A percentile compares a stretch with the other conserved stretches of the same genome.
Conservation (phyloP, 2,329 filamentous ascomycete genomes). For the Grosmannia clavigera region DNA sequence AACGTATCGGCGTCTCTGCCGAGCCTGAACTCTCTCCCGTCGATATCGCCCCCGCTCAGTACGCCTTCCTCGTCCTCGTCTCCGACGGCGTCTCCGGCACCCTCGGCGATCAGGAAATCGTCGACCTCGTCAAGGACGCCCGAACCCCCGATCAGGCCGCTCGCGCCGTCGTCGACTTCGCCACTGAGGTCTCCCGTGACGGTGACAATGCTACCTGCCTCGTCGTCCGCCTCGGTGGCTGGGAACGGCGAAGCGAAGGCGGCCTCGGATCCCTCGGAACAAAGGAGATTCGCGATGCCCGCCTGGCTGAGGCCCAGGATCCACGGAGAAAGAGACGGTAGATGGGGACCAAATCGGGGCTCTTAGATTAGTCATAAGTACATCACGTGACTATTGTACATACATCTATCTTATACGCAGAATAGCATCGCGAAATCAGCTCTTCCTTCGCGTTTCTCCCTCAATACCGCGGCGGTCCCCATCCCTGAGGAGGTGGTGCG, state of each 20-base stretch:
- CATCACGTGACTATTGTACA: not conserved
- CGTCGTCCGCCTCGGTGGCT: constrained; percentile 54
- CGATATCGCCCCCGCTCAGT: constrained; percentile 73
- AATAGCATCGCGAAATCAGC: not conserved
- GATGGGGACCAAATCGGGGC: no score
- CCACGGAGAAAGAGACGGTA: constrained; percentile 55
- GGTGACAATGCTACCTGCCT: constrained; percentile 60
- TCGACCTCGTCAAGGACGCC: constrained; percentile 90
- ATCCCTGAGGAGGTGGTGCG: not conserved
- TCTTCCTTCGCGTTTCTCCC: not conserved
- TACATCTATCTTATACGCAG: not conserved
- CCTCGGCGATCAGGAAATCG: constrained; percentile 84
- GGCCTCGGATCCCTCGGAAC: constrained; percentile 82
- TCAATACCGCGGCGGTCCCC: constrained; percentile 1
- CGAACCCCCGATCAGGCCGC: constrained; percentile 80
- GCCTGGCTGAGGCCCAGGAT: constrained; percentile 68
- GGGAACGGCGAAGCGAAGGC: constrained; percentile 66
- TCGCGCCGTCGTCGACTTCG: constrained; percentile 68
- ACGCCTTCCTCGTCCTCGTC: constrained; percentile 78
- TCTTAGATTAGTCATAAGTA: no score
- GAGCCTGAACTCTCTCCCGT: constrained; percentile 79
- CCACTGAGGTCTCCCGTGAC: constrained; percentile 64
- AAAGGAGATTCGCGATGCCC: constrained; percentile 79
- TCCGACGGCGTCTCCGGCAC: constrained; percentile 82
- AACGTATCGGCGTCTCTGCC: constrained; percentile 85